Conservation (phyloP, 179 eudicot genomes). For the Patellifolia procumbens region DNA sequence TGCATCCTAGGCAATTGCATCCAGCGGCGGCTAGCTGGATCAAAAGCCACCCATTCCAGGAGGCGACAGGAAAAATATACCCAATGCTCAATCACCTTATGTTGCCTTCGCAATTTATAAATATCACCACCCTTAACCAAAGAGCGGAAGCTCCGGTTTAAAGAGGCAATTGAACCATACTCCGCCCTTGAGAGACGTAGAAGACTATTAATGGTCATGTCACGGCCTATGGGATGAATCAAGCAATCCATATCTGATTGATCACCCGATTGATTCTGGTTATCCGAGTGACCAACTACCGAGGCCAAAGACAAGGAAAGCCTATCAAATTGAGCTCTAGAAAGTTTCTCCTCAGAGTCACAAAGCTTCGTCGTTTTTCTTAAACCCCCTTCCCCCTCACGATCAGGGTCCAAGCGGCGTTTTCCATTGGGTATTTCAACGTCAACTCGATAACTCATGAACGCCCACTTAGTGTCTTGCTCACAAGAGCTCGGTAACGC, state of each 20-base stretch:
- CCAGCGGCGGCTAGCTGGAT: constrained; percentile 68
- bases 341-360: constrained; percentile 30
- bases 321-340: constrained; percentile 30
- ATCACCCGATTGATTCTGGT: constrained; percentile 37
- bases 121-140: constrained; percentile 67
- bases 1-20: no score
- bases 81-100: constrained; percentile 75
- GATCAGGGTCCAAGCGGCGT: constrained; percentile 48
- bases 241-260: constrained; percentile 56
- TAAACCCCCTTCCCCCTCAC: constrained; percentile 41
- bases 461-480: constrained; percentile 51
- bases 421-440: constrained; percentile 46
- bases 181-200: constrained; percentile 68
- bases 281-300: constrained; percentile 29
- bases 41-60: constrained; percentile 90
- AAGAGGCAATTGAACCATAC: constrained; percentile 70
- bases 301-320: constrained; percentile 30
- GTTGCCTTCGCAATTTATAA: constrained; percentile 55
- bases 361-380: constrained; percentile 42
- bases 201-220: constrained; percentile 60
- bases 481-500: constrained; percentile 56
- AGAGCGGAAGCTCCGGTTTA: constrained; percentile 64
- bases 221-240: constrained; percentile 56
- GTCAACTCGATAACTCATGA: constrained; percentile 47
- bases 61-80: constrained; percentile 82